Evolutionary conservation across 768 basidiomycete genomes (phyloP), one percentile per base, ranked within the genome.

Genomic region (Suillus subaureus): DNA sequence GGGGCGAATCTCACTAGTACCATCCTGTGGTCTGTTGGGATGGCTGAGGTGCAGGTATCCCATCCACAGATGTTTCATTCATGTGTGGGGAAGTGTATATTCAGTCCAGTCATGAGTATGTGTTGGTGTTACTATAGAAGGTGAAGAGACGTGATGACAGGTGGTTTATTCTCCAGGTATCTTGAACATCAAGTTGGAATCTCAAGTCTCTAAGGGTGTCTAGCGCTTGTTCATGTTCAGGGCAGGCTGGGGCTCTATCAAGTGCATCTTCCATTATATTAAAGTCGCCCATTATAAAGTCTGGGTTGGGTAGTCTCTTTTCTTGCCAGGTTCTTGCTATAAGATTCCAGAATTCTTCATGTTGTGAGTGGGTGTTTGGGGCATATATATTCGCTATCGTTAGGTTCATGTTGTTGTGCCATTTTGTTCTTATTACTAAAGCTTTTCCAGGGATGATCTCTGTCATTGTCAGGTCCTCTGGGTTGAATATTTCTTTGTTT

Each of bases 271-370:
- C 81, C 0, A 78, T 77, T 1, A 83, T 37, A 67, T 85, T 84
- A 49, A 79, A 79, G 65, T 85, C 82, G 0, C 82, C 82, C 0
- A 78, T 35, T 54, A 85, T 64, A 0, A 81, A 16, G 39, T 83
- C 76, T 37, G 35, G 35, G 35, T 37, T 6, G 5, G 35, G 35
- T 37, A 37, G 35, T 6, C 9, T 37, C 9, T 37, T 37, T 33
- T 37, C 35, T 37, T 37, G 35, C 31, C 31, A 33, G 2, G 31
- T 37, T 37, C 9, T 37, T 9, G 35, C 8, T 37, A 33, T 3
- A 2, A 2, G 31, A 9, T 37, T 37, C 77, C 76, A 81, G 70
- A 82, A 80, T 0, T 60, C 18, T 2, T 62, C 62, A 28, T 81
- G 78, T n/a, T 75, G 71, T 0, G 23, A 26, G 1, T 58, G 43